phyloP scores from a whole-genome alignment of 2,329 filamentous ascomycete species.

The Talaromyces sp. region DNA sequence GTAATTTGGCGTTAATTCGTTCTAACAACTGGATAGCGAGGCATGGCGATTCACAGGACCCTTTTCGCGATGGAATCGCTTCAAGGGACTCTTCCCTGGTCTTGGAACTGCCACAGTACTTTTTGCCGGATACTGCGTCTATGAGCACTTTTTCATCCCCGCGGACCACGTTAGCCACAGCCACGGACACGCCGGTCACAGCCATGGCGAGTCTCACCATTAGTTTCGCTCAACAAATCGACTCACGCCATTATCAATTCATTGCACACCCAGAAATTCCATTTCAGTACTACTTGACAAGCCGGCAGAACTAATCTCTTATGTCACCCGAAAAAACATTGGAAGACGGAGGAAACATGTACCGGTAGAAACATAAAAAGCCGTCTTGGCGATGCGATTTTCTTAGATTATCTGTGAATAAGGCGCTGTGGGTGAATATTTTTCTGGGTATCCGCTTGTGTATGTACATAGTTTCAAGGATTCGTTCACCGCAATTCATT shows the following conservation, averaged over 20 bases:
- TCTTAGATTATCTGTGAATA: constrained; percentile 13
- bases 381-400: background rate
- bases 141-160: constrained; percentile 80
- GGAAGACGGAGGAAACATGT: background rate
- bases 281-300: background rate
- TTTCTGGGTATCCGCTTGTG: constrained; percentile 10
- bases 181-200: constrained; percentile 51
- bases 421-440: constrained; percentile 12
- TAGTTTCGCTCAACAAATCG: constrained; percentile 8
- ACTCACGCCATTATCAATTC: background rate
- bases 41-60: constrained; percentile 88
- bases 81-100: constrained; percentile 80
- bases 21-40: constrained; percentile 57
- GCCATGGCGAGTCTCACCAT: constrained; percentile 16
- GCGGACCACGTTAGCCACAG: constrained; percentile 55
- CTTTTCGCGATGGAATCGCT: constrained; percentile 84
- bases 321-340: background rate
- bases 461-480: constrained; percentile 13
- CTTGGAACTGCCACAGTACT: constrained; percentile 88
- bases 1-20: background rate
- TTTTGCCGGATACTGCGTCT: constrained; percentile 82
- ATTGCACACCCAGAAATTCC: background rate
- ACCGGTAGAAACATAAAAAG: background rate
- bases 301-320: background rate
- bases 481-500: background rate